Evolutionary conservation across 2,329 filamentous ascomycete genomes (phyloP).

Genomic region (Clonostachys sp.): DNA sequence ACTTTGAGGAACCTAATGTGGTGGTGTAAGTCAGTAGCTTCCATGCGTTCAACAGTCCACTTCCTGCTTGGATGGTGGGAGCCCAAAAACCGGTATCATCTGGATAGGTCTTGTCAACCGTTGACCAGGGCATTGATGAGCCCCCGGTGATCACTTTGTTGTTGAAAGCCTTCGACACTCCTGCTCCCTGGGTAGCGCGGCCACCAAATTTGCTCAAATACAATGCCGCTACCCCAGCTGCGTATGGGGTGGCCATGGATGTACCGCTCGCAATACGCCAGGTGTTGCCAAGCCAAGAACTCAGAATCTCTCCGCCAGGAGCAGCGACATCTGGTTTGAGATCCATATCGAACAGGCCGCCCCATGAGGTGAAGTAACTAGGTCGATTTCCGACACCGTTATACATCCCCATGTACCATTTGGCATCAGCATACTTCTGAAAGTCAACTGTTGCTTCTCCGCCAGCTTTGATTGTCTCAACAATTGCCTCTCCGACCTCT

Average conservation of each 20-base stretch:
- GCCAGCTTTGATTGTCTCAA: constrained; percentile 13
- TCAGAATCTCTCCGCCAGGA: constrained; percentile 32
- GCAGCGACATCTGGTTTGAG: constrained; percentile 37
- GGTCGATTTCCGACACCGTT: constrained; percentile 16
- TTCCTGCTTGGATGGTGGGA: constrained; percentile 33
- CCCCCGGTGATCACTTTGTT: constrained; percentile 24
- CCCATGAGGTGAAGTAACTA: constrained; percentile 34
- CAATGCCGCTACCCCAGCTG: constrained; percentile 27
- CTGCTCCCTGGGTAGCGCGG: constrained; percentile 5
- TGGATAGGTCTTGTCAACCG: constrained; percentile 8
- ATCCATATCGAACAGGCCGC: constrained; percentile 32
- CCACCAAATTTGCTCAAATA: constrained; percentile 13
- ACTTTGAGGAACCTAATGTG: constrained; percentile 25
- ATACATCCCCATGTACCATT: no score
- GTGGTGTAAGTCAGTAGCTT: constrained; percentile 35
- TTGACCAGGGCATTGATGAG: constrained; percentile 4
- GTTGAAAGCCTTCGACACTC: constrained; percentile 5
- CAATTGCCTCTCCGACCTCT: constrained; percentile 14
- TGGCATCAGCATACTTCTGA: constrained; percentile 15
- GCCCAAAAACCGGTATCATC: constrained; percentile 14
- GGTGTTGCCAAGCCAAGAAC: constrained; percentile 28
- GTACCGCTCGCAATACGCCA: constrained; percentile 30
- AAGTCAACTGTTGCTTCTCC: constrained; percentile 21
- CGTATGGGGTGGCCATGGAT: constrained; percentile 40
- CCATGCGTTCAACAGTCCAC: constrained; percentile 36